phyloP scores from a whole-genome alignment of 768 basidiomycete species.

The Podaxis rugospora region DNA sequence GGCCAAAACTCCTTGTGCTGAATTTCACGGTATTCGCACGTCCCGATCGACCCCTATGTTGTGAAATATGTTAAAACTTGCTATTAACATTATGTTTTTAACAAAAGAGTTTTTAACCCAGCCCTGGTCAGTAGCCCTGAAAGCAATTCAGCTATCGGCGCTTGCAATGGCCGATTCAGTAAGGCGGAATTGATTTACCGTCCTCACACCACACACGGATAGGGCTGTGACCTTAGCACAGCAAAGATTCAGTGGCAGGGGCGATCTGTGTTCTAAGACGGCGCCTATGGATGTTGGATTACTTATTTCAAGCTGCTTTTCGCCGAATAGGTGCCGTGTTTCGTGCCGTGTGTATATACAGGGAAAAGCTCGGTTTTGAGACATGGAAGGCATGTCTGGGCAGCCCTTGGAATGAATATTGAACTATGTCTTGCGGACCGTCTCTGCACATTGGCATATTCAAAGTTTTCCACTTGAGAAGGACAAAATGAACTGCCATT shows the following conservation, averaged over 20 bases:
- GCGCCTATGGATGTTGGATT: neutral
- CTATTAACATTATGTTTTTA: no score
- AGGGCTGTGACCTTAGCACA: neutral
- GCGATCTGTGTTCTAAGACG: neutral
- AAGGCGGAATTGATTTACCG: neutral
- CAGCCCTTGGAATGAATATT: neutral
- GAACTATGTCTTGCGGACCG: neutral
- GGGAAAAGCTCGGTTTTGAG: neutral
- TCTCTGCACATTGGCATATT: neutral
- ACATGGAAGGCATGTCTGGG: neutral
- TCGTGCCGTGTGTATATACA: neutral
- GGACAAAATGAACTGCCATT: neutral
- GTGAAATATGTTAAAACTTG: no score
- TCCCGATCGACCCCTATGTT: no score
- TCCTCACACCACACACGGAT: neutral
- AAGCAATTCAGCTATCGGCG: neutral
- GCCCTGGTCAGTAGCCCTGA: no score
- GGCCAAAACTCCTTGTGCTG: no score
- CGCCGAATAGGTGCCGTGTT: neutral
- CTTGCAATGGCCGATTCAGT: neutral
- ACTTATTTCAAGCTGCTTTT: neutral
- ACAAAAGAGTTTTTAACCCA: no score
- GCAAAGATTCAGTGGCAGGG: neutral
- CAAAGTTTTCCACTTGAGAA: neutral
- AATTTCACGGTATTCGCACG: no score